Conservation (phyloP, 1,284 basidiomycete genomes). For the Cerrena zonata region DNA sequence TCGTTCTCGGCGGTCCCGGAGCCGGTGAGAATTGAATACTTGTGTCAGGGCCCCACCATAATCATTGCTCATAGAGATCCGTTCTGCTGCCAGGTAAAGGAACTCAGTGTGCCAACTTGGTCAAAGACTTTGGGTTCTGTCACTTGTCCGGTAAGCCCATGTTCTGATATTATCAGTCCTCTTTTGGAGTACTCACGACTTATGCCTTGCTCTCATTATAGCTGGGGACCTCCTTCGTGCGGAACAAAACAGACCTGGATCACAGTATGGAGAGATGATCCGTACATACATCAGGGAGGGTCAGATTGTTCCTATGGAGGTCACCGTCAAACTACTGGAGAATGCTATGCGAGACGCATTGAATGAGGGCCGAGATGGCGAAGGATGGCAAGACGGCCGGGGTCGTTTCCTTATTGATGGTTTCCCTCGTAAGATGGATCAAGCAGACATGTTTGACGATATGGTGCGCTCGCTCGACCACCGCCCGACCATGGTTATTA, state of each 20-base stretch:
- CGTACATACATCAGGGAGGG: conserved; percentile 88
- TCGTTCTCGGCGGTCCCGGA: conserved; percentile 95
- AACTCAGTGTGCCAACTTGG: conserved; percentile 87
- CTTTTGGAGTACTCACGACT: neutral
- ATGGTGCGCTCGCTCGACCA: too few relatives aligned
- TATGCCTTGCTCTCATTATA: conserved; percentile 26
- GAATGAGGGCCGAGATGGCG: conserved; percentile 33
- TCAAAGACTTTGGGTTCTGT: conserved; percentile 84
- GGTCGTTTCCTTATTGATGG: conserved; percentile 95
- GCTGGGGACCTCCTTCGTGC: conserved; percentile 95
- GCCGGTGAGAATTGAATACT: conserved; percentile 53
- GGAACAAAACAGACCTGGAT: conserved; percentile 85
- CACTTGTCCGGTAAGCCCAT: conserved; percentile 81
- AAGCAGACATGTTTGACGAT: conserved; percentile 89
- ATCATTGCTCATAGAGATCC: conserved; percentile 2
- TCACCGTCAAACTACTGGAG: conserved; percentile 92
- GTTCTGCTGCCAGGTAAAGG: conserved; percentile 73
- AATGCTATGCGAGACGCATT: conserved; percentile 83
- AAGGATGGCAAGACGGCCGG: conserved; percentile 68
- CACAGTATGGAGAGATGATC: conserved; percentile 83
- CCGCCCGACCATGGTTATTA: neutral
- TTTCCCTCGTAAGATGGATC: conserved; percentile 98
- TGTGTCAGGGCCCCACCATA: neutral
- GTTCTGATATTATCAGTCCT: conserved; percentile 6
- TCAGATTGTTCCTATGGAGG: conserved; percentile 92